phyloP scores from a whole-genome alignment of 768 basidiomycete genomes.

The Filobasidium wieringae region DNA sequence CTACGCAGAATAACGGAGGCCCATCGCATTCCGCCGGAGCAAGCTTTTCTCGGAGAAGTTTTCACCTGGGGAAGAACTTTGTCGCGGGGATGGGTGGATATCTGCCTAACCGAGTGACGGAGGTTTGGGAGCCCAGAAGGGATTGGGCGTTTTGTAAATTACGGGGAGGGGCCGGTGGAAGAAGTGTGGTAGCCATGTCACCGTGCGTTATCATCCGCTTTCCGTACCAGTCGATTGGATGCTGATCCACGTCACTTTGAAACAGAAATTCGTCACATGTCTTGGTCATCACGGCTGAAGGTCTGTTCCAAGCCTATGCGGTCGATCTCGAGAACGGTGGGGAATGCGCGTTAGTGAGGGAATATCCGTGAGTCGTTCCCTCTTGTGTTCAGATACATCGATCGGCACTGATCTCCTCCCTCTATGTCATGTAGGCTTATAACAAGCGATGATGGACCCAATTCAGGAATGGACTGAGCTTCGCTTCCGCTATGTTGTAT shows the following conservation, averaged over 20 bases:
- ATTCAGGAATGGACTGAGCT: background rate
- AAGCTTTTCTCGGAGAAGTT: slow-evolving; percentile 28
- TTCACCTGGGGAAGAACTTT: slow-evolving; percentile 35
- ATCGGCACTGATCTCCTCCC: background rate
- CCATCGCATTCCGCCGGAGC: slow-evolving; percentile 18
- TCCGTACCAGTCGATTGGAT: background rate
- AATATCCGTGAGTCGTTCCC: slow-evolving; percentile 50
- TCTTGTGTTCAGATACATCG: background rate
- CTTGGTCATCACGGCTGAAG: slow-evolving; percentile 92
- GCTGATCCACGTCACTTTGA: background rate
- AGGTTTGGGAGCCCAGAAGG: slow-evolving; percentile 91
- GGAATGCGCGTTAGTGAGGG: slow-evolving; percentile 88
- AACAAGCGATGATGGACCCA: slow-evolving; percentile 2
- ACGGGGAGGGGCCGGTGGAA: slow-evolving; percentile 55
- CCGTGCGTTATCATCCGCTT: slow-evolving; percentile 48
- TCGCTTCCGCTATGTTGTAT: no score
- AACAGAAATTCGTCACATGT: slow-evolving; percentile 81
- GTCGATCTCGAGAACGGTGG: slow-evolving; percentile 94
- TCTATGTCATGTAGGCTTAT: background rate
- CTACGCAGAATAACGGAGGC: slow-evolving; percentile 3
- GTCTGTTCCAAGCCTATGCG: slow-evolving; percentile 87
- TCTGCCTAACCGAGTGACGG: slow-evolving; percentile 69
- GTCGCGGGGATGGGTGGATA: slow-evolving; percentile 38
- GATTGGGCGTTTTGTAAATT: slow-evolving; percentile 87
- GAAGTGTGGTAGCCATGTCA: slow-evolving; percentile 79